A percentile compares a stretch with the other conserved stretches of the same genome.
Conservation (phyloP, 768 basidiomycete species). For the Tricholoma hemisulphureum region DNA sequence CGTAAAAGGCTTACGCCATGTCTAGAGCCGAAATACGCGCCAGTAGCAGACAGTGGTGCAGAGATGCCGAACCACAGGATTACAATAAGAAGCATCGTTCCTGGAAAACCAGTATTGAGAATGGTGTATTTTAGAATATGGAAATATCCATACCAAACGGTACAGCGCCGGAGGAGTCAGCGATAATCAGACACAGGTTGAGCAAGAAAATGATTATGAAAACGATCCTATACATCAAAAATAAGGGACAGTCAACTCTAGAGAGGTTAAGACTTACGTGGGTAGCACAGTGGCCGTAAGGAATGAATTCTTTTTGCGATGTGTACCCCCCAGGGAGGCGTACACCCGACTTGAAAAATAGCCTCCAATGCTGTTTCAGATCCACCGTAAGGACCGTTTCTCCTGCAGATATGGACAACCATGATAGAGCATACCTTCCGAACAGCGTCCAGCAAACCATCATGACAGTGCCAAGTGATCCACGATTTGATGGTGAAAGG, state of each 20-base stretch:
- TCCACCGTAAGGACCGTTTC: constrained; percentile 3
- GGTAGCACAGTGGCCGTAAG: constrained; percentile 87
- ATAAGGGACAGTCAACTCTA: background rate
- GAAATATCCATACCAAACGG: constrained; percentile 72
- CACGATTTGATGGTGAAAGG: constrained; percentile 93
- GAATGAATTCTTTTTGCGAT: constrained; percentile 80
- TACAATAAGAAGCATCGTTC: constrained; percentile 82
- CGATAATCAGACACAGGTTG: constrained; percentile 82
- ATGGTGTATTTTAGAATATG: background rate
- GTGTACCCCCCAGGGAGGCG: constrained; percentile 71
- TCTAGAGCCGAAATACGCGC: constrained; percentile 82
- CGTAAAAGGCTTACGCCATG: constrained; percentile 64
- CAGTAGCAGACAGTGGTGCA: constrained; percentile 82
- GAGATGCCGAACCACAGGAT: constrained; percentile 93
- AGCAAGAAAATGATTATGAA: constrained; percentile 87
- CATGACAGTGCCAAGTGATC: constrained; percentile 91
- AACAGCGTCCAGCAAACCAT: constrained; percentile 95
- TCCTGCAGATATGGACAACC: background rate
- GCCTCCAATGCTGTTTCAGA: constrained; percentile 66
- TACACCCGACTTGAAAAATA: constrained; percentile 87
- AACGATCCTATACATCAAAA: constrained; percentile 52
- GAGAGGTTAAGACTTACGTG: constrained; percentile 51
- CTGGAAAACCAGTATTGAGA: constrained; percentile 31
- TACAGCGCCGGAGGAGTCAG: constrained; percentile 91
- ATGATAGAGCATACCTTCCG: constrained; percentile 56